Evolutionary conservation across 106 monocot genomes (phyloP), one percentile per base, ranked within the genome.

Genomic region (Phalaenopsis equestris): DNA sequence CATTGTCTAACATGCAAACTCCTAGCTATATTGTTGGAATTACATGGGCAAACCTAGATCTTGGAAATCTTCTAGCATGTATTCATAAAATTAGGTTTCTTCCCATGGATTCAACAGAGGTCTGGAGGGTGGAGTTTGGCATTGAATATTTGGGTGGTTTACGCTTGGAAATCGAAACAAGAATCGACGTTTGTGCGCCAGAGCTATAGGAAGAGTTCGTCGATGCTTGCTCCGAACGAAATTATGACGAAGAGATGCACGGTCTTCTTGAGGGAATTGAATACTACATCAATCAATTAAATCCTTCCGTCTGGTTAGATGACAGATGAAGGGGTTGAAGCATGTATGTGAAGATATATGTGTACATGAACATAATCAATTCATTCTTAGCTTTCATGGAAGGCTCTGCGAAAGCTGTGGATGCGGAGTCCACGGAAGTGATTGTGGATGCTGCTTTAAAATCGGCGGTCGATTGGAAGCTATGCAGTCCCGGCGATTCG

Each of bases 101-200:
- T 84, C 95, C 99, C n/a, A 78, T 91, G 82, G 90, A 99, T 67
- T 86, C 93, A 78, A 90, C 88, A 68, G 92, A 95, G 55, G 85
- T 84, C 24, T 95, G 90, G 90, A 87, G 90, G 75, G 56, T 99
- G 83, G 99, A 99, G 84, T 81, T 91, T 67, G 95, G 93, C 56
- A 88, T 99, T 55, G 95, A 95, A 73, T 95, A 99, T 83, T 85
- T 87, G 8, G 93, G 93, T 70, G 95, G 95, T 41, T 83, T 95
- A 76, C 21, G 90, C 19, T 78, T 99, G 72, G 90, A 95, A 38
- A 88, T 99, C 80, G 93, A 89, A 81, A 99, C 99, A 70, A 90
- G 99, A 61, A 84, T 99, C 61, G 95, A 93, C 83, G 93, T 95
- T 83, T 79, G 84, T 78, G 99, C 91, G 76, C 86, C 93, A 57